These are phyloP conservation scores for Mycosphaerella sp. DNA, from an alignment of 2,329 filamentous ascomycete genomes.

Conservation along the genomic window DNA sequence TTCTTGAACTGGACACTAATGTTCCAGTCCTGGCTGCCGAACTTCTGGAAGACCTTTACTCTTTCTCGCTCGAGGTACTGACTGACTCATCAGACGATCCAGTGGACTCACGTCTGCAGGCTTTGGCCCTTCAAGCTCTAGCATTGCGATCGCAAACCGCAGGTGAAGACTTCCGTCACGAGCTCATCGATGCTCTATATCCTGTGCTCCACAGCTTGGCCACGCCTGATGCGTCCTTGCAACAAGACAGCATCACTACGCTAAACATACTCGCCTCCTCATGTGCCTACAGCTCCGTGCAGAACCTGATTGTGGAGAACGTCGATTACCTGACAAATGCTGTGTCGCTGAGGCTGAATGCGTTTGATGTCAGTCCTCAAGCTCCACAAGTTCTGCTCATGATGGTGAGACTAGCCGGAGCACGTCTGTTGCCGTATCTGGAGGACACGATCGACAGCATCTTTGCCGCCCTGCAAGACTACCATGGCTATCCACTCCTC, in stretches of 20 bases:
- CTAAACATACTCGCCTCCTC: constrained; percentile 71
- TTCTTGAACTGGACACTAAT: constrained; percentile 44
- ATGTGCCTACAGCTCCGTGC: constrained; percentile 69
- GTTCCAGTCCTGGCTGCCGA: constrained; percentile 9
- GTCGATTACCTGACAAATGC: constrained; percentile 97
- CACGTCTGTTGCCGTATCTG: constrained; percentile 74
- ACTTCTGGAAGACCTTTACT: constrained; percentile 58
- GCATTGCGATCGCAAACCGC: constrained; percentile 67
- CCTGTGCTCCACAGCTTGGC: constrained; percentile 85
- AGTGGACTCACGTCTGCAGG: constrained; percentile 65
- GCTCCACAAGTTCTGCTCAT: constrained; percentile 85
- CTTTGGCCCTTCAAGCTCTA: constrained; percentile 73
- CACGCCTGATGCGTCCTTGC: constrained; percentile 60
- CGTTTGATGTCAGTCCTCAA: constrained; percentile 85
- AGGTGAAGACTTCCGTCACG: constrained; percentile 64
- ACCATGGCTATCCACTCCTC: constrained; percentile 82
- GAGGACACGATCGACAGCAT: constrained; percentile 89
- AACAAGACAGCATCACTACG: constrained; percentile 74
- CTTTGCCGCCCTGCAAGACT: constrained; percentile 88
- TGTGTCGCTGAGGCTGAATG: constrained; percentile 79
- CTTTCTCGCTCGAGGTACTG: constrained; percentile 59
- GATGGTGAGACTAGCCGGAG: constrained; percentile 86
- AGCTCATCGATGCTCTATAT: constrained; percentile 87
- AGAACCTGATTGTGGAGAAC: constrained; percentile 78
- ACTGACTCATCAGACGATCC: constrained; percentile 37